Evolutionary conservation across 106 monocot species (phyloP).

Genomic region (Dendrobium chrysotoxum): DNA sequence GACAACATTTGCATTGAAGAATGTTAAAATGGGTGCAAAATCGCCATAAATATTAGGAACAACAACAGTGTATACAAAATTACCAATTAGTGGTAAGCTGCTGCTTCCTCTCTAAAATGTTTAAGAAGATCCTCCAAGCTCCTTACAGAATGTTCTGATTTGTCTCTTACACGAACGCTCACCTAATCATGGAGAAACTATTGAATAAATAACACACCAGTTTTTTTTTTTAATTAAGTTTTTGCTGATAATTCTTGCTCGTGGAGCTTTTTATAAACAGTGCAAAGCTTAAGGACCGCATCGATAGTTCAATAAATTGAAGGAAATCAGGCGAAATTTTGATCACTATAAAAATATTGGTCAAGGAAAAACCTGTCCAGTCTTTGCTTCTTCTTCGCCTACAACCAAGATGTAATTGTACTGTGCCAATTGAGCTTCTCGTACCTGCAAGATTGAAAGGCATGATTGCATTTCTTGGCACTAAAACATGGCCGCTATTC

Average conservation of each 20-base stretch:
- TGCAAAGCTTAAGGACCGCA: not conserved
- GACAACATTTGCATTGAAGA: too few species aligned
- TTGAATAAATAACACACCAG: not conserved
- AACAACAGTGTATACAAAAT: not conserved
- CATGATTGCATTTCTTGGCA: not conserved
- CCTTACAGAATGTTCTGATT: constrained; percentile 33
- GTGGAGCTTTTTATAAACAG: not conserved
- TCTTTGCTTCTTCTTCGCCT: constrained; percentile 76
- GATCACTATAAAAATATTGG: not conserved
- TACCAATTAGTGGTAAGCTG: constrained; percentile 31
- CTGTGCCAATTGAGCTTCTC: constrained; percentile 87
- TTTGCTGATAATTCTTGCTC: not conserved
- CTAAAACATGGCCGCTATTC: not conserved
- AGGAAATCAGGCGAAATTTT: not conserved
- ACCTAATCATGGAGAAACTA: constrained; percentile 38
- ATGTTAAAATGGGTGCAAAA: too few species aligned
- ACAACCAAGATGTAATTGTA: constrained; percentile 95
- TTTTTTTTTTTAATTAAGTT: not conserved
- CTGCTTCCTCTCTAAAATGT: constrained; percentile 49
- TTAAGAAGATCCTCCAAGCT: constrained; percentile 47
- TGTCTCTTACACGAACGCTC: constrained; percentile 74
- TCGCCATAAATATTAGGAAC: too few species aligned
- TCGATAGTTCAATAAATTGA: not conserved
- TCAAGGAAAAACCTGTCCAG: constrained; percentile 45
- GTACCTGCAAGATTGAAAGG: constrained; percentile 34